A percentile compares a stretch with the other conserved stretches of the same genome.
phyloP scores from a whole-genome alignment of 2,329 filamentous ascomycete species.

The Ophiostoma sp. region DNA sequence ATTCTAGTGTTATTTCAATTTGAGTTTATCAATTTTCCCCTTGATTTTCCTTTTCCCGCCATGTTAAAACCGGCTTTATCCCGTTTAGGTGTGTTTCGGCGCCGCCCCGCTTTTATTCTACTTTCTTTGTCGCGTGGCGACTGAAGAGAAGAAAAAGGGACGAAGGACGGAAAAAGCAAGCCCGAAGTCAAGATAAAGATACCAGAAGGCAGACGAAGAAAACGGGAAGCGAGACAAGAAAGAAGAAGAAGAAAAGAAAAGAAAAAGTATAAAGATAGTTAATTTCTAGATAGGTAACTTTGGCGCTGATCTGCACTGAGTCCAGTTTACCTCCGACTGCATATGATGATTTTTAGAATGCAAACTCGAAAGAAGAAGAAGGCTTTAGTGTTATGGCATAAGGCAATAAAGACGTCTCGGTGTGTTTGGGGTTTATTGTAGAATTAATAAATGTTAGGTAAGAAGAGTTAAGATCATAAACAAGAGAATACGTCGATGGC shows the following conservation, averaged over 20 bases:
- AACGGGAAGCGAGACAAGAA: not conserved
- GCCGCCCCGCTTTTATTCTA: conserved; percentile 7
- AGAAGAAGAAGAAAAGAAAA: not conserved
- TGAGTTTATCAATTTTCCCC: not conserved
- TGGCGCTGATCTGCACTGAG: too few species aligned
- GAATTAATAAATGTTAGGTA: not conserved
- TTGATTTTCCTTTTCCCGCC: not conserved
- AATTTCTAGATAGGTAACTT: too few species aligned
- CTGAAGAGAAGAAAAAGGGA: not conserved
- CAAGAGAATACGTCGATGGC: not conserved
- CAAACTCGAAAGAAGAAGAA: not conserved
- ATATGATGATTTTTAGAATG: too few species aligned
- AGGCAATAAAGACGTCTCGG: not conserved
- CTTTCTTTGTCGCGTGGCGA: conserved; percentile 13
- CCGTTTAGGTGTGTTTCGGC: conserved; percentile 13
- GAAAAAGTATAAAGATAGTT: too few species aligned
- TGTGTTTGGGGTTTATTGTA: not conserved
- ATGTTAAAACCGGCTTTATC: conserved; percentile 6
- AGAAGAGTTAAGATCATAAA: not conserved
- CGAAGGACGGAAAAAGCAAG: conserved; percentile 3
- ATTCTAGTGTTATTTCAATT: not conserved
- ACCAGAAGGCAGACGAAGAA: too few species aligned
- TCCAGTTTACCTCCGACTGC: too few species aligned
- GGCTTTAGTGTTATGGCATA: not conserved
- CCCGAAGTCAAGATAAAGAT: too few species aligned